These are phyloP conservation scores for Gossypium gossypioides DNA, from an alignment of 441 rosid species.

Conservation along the genomic window DNA sequence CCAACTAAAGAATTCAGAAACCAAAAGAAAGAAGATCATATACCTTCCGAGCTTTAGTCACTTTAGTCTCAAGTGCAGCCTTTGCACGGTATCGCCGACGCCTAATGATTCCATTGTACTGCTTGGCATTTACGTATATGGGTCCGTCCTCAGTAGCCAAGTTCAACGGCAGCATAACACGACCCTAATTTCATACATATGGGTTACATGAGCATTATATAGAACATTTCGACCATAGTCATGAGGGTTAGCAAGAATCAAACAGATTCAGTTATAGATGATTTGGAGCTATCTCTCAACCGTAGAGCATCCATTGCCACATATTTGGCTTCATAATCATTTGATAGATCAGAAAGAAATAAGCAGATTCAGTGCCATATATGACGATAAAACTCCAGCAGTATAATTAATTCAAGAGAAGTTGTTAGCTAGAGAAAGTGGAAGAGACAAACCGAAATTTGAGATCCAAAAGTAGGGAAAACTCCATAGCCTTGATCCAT, in stretches of 20 bases:
- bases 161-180: constrained; percentile 72
- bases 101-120: constrained; percentile 80
- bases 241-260: background rate
- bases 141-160: constrained; percentile 68
- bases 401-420: background rate
- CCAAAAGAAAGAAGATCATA: background rate
- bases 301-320: too few species aligned
- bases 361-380: background rate
- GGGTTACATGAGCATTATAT: background rate
- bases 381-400: background rate
- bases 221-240: too few species aligned
- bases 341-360: too few species aligned
- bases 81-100: constrained; percentile 77
- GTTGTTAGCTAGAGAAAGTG: background rate
- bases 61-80: constrained; percentile 53
- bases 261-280: background rate
- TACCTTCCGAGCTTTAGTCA: constrained; percentile 54
- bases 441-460: constrained; percentile 35
- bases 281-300: too few species aligned
- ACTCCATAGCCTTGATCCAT: constrained; percentile 60
- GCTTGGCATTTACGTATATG: constrained; percentile 81
- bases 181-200: constrained; percentile 32
- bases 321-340: too few species aligned
- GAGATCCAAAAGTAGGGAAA: constrained; percentile 60
- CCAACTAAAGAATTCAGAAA: background rate